These are phyloP conservation scores for Suillus bovinus DNA, from an alignment of 768 basidiomycete species.

Conservation along the genomic window DNA sequence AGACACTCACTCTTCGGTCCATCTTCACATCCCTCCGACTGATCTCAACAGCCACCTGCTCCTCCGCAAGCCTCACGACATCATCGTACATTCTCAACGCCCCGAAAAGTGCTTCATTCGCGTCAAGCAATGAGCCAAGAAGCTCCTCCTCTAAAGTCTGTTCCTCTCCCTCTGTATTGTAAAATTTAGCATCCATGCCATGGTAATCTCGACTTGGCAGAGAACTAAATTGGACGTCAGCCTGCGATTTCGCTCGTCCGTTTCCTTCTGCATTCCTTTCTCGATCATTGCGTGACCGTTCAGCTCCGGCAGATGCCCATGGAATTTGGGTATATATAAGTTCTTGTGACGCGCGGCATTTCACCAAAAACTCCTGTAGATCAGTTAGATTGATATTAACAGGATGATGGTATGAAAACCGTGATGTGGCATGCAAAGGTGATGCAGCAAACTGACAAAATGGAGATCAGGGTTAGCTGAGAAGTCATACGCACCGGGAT, in stretches of 20 bases:
- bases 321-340: conserved; percentile 85
- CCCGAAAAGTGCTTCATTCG: conserved; percentile 70
- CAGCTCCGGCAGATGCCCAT: conserved; percentile 86
- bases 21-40: conserved; percentile 70
- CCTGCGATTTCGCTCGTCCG: conserved; percentile 19
- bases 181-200: conserved; percentile 22
- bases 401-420: background rate
- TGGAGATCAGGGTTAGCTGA: background rate
- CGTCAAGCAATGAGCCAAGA: conserved; percentile 67
- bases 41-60: conserved; percentile 57
- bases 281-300: conserved; percentile 54
- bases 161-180: conserved; percentile 36
- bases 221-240: background rate
- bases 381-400: background rate
- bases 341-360: conserved; percentile 82
- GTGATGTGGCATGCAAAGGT: background rate
- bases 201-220: conserved; percentile 12
- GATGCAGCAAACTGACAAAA: background rate
- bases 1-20: conserved; percentile 58
- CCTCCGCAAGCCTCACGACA: conserved; percentile 63
- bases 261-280: conserved; percentile 22
- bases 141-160: conserved; percentile 74
- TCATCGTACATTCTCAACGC: conserved; percentile 79
- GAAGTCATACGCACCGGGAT: conserved; percentile 54
- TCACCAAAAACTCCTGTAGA: conserved; percentile 77